Evolutionary conservation across 139 green algal species (phyloP).

Genomic region (Volvox africanus): DNA sequence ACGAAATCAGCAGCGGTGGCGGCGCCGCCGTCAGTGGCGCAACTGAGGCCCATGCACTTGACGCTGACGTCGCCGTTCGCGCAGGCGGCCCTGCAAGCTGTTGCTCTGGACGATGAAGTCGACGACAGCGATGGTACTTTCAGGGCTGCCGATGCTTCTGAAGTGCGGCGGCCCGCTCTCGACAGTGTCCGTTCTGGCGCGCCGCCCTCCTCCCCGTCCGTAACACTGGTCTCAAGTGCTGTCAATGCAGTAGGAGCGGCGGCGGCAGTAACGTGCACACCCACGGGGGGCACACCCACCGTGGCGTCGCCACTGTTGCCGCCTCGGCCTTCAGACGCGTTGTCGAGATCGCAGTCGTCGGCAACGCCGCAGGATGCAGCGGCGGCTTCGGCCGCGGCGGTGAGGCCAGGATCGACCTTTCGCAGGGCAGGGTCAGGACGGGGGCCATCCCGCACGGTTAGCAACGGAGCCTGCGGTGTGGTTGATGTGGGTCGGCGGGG

Average conservation of each 20-base stretch:
- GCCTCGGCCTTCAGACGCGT: too few relatives aligned
- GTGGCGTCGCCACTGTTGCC: too few relatives aligned
- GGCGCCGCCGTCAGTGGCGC: too few relatives aligned
- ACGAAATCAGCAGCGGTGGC: background rate
- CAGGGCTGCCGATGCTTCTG: background rate
- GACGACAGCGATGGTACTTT: background rate
- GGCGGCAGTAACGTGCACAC: too few relatives aligned
- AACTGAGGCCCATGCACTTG: too few relatives aligned
- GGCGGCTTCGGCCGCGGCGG: background rate
- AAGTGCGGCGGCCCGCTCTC: too few relatives aligned
- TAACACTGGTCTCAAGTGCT: too few relatives aligned
- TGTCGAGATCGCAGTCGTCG: background rate
- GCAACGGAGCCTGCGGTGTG: background rate
- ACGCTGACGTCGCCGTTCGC: conserved; percentile 13
- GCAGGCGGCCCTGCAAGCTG: background rate
- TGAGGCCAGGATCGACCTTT: background rate
- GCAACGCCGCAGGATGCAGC: background rate
- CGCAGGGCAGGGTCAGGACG: background rate
- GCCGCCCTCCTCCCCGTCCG: too few relatives aligned
- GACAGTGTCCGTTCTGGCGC: too few relatives aligned
- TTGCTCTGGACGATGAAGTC: background rate
- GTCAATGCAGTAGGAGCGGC: too few relatives aligned
- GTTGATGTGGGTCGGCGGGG: too few relatives aligned
- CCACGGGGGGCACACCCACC: too few relatives aligned
- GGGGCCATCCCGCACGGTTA: background rate